These are phyloP conservation scores for Eimeria zaria DNA, from an alignment of 169 alveolate genomes.

Conservation along the genomic window DNA sequence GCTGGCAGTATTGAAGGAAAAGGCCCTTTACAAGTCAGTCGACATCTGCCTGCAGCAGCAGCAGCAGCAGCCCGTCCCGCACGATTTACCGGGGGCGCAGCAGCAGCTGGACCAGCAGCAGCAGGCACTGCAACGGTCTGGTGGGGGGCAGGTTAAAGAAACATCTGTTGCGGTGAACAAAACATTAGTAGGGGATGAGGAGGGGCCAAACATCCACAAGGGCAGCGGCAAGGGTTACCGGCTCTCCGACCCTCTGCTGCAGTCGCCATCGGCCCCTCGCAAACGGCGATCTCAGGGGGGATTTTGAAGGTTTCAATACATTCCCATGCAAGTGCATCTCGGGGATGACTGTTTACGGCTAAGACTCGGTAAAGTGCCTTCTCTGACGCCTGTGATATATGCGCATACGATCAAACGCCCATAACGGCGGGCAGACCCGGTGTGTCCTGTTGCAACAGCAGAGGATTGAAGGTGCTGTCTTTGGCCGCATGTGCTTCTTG, in stretches of 20 bases:
- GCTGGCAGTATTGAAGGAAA: slow-evolving; percentile 55
- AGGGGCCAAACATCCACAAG: neutral
- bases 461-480: neutral
- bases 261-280: slow-evolving; percentile 64
- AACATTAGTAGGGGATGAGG: neutral
- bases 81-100: neutral
- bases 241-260: slow-evolving; percentile 22
- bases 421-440: neutral
- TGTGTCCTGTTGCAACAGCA: neutral
- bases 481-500: neutral
- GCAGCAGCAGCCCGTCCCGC: slow-evolving; percentile 28
- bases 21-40: slow-evolving; percentile 37
- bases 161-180: neutral
- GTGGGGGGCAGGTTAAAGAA: neutral
- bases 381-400: neutral
- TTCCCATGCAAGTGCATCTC: neutral
- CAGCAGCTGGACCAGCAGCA: slow-evolving; percentile 38
- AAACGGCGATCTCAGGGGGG: slow-evolving; percentile 69
- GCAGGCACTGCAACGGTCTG: neutral
- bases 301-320: neutral
- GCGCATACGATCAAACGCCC: neutral
- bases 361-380: neutral
- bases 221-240: slow-evolving; percentile 16
- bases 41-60: slow-evolving; percentile 55
- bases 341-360: neutral